Percentiles rank a stretch among this genome's conserved stretches.
Evolutionary conservation across 2,329 filamentous ascomycete species (phyloP).

Genomic region (Xylariaceae sp.): DNA sequence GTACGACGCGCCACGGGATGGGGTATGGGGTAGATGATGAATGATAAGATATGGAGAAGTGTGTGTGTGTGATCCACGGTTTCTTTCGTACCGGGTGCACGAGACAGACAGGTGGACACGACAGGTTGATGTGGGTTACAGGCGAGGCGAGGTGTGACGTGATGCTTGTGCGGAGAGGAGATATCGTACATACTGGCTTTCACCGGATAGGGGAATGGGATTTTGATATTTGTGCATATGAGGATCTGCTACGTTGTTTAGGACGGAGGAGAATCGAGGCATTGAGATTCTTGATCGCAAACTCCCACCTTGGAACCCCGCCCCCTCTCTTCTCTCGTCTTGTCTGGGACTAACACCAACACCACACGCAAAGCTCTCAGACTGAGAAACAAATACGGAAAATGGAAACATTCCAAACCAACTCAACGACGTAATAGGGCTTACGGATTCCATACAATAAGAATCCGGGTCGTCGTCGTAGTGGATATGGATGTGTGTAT

Average conservation of each 20-base stretch:
- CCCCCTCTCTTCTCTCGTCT: not conserved
- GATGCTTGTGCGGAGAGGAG: constrained; percentile 1
- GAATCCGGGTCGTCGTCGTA: not conserved
- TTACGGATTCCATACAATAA: not conserved
- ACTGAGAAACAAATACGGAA: not conserved
- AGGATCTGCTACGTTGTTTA: too few species aligned
- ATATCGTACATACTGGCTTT: not conserved
- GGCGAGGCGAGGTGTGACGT: constrained; percentile 7
- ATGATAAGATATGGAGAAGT: too few species aligned
- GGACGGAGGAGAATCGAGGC: too few species aligned
- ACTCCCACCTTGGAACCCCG: not conserved
- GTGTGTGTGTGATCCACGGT: too few species aligned
- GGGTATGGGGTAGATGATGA: not conserved
- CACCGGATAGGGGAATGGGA: too few species aligned
- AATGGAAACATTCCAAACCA: not conserved
- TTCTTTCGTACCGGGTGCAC: not conserved
- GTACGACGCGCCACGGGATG: constrained; percentile 5
- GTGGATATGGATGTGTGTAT: too few species aligned
- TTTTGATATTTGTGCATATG: too few species aligned
- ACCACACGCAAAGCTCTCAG: not conserved
- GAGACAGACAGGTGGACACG: constrained; percentile 7
- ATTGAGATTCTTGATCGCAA: not conserved
- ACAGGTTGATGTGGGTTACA: not conserved
- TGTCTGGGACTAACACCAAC: not conserved
- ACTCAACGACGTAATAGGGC: too few species aligned